phyloP scores from a whole-genome alignment of 2,329 filamentous ascomycete species.

The Monosporascus sp. region DNA sequence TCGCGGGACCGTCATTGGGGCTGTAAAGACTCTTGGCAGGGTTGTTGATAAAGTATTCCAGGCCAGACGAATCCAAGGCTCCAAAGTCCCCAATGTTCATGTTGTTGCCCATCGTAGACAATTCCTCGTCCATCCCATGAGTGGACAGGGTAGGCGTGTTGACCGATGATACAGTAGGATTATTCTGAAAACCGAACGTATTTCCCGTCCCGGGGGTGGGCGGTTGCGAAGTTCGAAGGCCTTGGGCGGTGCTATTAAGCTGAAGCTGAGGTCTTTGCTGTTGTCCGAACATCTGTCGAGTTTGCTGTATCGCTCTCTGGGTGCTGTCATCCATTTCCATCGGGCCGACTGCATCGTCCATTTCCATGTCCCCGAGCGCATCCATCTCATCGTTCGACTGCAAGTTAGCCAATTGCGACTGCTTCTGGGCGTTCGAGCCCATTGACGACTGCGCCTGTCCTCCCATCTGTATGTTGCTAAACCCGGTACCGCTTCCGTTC shows the following conservation, averaged over 20 bases:
- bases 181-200: conserved; percentile 78
- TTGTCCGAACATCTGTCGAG: conserved; percentile 64
- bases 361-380: conserved; percentile 89
- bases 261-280: conserved; percentile 69
- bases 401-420: conserved; percentile 41
- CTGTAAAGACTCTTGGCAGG: conserved; percentile 92
- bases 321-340: conserved; percentile 58
- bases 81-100: conserved; percentile 54
- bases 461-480: conserved; percentile 36
- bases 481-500: conserved; percentile 17
- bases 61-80: conserved; percentile 45
- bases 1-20: conserved; percentile 68
- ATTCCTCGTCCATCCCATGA: conserved; percentile 67
- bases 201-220: conserved; percentile 70
- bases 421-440: conserved; percentile 31
- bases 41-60: conserved; percentile 72
- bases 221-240: conserved; percentile 78
- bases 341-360: conserved; percentile 74
- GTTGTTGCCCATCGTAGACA: conserved; percentile 57
- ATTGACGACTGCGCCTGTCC: conserved; percentile 22
- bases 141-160: conserved; percentile 90
- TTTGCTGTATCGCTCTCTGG: conserved; percentile 64
- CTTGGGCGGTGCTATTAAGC: conserved; percentile 75
- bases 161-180: conserved; percentile 93
- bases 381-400: conserved; percentile 64